Evolutionary conservation across 148 eudicot species (phyloP).

Genomic region (Pharnaceum exiguum): DNA sequence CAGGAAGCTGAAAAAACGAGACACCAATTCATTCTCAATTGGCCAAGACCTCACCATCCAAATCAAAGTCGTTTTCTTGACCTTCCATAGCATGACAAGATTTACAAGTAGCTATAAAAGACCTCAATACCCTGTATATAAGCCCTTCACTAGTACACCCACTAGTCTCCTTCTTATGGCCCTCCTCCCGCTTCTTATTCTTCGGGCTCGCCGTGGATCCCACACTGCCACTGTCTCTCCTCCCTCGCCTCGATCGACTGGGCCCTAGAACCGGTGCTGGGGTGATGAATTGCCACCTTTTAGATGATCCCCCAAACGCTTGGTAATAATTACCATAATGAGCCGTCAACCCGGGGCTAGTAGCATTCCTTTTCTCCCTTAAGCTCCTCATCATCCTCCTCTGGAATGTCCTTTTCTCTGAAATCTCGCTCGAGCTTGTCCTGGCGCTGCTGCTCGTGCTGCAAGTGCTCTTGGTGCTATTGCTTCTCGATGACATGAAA

Average conservation of each 20-base stretch:
- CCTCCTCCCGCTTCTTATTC: constrained; percentile 12
- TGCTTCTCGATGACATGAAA: constrained; percentile 47
- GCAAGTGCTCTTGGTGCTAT: constrained; percentile 40
- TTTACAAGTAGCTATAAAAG: constrained; percentile 51
- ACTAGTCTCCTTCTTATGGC: background rate
- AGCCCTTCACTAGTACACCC: constrained; percentile 20
- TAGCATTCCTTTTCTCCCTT: constrained; percentile 1
- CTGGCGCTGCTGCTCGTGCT: constrained; percentile 39
- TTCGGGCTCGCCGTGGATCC: constrained; percentile 20
- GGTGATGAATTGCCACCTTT: constrained; percentile 60
- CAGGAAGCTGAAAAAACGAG: background rate
- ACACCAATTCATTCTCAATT: background rate
- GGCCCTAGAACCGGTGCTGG: constrained; percentile 47
- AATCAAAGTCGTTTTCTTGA: constrained; percentile 23
- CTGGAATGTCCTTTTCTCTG: constrained; percentile 27
- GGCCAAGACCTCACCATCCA: constrained; percentile 15
- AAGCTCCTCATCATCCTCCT: constrained; percentile 15
- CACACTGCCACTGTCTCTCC: constrained; percentile 12
- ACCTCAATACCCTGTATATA: constrained; percentile 39
- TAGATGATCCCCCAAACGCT: constrained; percentile 26
- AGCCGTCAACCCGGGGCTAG: constrained; percentile 5
- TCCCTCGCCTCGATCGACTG: constrained; percentile 31
- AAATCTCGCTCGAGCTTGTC: constrained; percentile 38
- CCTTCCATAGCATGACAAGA: constrained; percentile 69
- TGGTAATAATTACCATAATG: background rate